Percentiles rank a stretch among this genome's conserved stretches.
Conservation (phyloP, 495 filamentous ascomycete species). For the Chaetomium cochliodes region DNA sequence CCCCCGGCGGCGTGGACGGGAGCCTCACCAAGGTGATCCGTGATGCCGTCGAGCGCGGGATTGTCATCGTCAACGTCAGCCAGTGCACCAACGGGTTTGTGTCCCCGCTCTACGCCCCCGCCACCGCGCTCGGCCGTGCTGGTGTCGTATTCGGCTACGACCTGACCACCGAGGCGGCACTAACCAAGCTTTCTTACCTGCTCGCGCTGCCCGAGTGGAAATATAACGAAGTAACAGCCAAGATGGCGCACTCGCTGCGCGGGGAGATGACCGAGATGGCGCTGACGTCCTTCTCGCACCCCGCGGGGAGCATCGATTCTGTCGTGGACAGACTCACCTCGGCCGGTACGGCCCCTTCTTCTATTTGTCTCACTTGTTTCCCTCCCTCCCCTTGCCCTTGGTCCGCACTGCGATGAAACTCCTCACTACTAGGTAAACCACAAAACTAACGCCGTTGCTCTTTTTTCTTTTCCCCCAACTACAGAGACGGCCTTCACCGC, state of each 20-base stretch:
- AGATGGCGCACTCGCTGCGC: slow-evolving; percentile 74
- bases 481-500: slow-evolving; percentile 61
- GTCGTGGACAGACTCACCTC: slow-evolving; percentile 36
- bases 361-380: slow-evolving; percentile 27
- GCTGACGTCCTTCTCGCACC: slow-evolving; percentile 67
- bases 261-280: slow-evolving; percentile 82
- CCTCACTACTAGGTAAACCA: too few species aligned
- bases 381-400: slow-evolving; percentile 29
- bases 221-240: slow-evolving; percentile 59
- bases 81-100: slow-evolving; percentile 90
- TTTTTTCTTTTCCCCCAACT: too few species aligned
- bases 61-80: slow-evolving; percentile 89
- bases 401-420: too few species aligned
- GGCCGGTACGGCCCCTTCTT: slow-evolving; percentile 27
- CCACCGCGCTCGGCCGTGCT: slow-evolving; percentile 79
- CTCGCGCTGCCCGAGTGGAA: slow-evolving; percentile 65
- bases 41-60: slow-evolving; percentile 72
- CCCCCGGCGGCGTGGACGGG: slow-evolving; percentile 79
- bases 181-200: slow-evolving; percentile 90
- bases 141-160: slow-evolving; percentile 93
- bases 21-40: slow-evolving; percentile 78
- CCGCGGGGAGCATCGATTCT: slow-evolving; percentile 49
- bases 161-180: slow-evolving; percentile 87
- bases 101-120: slow-evolving; percentile 85
- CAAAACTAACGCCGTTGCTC: too few species aligned